These are phyloP conservation scores for Hymenoscyphus occultus DNA, from an alignment of 2,329 filamentous ascomycete genomes.

Conservation along the genomic window DNA sequence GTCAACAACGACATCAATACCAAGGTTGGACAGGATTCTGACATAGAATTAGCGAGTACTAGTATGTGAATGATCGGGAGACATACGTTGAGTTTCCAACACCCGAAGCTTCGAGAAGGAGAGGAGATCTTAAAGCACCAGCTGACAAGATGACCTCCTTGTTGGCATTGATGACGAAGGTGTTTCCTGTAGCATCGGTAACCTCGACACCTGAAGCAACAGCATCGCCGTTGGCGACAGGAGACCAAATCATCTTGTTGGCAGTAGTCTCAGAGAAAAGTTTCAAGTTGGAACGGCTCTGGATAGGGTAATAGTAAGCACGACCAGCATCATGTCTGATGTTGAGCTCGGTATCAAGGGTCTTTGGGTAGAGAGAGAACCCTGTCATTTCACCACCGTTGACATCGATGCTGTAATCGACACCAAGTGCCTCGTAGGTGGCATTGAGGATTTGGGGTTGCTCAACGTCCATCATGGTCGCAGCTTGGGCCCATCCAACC, in stretches of 20 bases:
- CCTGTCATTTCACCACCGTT: conserved; percentile 42
- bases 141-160: conserved; percentile 35
- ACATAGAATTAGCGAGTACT: not conserved
- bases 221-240: not conserved
- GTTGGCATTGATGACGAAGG: conserved; percentile 20
- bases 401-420: conserved; percentile 39
- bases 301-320: conserved; percentile 43
- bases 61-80: conserved; percentile 17
- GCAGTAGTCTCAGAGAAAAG: conserved; percentile 21
- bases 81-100: conserved; percentile 27
- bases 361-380: conserved; percentile 41
- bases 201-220: conserved; percentile 14
- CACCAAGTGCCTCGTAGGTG: conserved; percentile 37
- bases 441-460: not conserved
- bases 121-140: conserved; percentile 30
- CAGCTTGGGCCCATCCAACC: conserved; percentile 38
- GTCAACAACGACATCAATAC: conserved; percentile 34
- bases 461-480: not conserved
- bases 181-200: conserved; percentile 34
- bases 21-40: conserved; percentile 7
- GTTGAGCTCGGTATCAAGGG: conserved; percentile 39
- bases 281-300: conserved; percentile 40
- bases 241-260: conserved; percentile 18
- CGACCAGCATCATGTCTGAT: conserved; percentile 43
- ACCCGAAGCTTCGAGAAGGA: conserved; percentile 38